Base-by-base conservation (phyloP, 2,329 filamentous ascomycete genomes). In the Xylariaceae sp. region DNA sequence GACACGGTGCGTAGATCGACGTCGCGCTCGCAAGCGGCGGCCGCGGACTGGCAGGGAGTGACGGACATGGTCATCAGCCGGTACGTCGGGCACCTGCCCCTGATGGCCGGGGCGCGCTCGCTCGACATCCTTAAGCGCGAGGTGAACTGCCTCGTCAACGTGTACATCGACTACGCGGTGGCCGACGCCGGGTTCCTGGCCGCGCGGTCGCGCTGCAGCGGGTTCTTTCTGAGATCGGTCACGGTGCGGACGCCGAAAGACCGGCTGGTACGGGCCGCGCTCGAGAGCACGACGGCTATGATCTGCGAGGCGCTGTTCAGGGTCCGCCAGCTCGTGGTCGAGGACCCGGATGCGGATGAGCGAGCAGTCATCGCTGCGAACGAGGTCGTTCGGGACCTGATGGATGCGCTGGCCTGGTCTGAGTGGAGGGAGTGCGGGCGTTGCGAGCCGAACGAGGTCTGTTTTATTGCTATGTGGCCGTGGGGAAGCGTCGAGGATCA, bases 1-100 rank as follows among this genome's bases (percentile, higher is more conserved):
- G 53, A 67, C 0, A 70, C 84, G 44, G 71, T 59, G 5, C 32
- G 40, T 6, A 54, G 51, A 20, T 57, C 81, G 1, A 60, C 71
- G 26, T 61, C 71, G 10, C 70, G 72, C 12, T 21, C 64, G 23
- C 66, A 60, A 47, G 63, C 59, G 20, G 63, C 59, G 20, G 59
- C 65, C 18, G 67, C 83, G 21, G 75, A 90, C 64, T 92, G 89
- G 89, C 89, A 91, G 67, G 79, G 74, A 0, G 75, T 89, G 1
- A 78, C 81, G 0, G 89, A 93, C 63, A 79, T 89, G 77, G 75
- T 92, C 3, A 77, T 90, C 3, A 69, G 76, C 3, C 80, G 89
- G 1, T 91, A 88, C 64, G 79, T 80, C 3, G 74, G 81, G 29
- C 76, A 84, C 20, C 71, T 92, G 23, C 62, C 63, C 2, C 66